phyloP scores from a whole-genome alignment of 2,329 filamentous ascomycete species.

The Exophiala phaeomuriformis region DNA sequence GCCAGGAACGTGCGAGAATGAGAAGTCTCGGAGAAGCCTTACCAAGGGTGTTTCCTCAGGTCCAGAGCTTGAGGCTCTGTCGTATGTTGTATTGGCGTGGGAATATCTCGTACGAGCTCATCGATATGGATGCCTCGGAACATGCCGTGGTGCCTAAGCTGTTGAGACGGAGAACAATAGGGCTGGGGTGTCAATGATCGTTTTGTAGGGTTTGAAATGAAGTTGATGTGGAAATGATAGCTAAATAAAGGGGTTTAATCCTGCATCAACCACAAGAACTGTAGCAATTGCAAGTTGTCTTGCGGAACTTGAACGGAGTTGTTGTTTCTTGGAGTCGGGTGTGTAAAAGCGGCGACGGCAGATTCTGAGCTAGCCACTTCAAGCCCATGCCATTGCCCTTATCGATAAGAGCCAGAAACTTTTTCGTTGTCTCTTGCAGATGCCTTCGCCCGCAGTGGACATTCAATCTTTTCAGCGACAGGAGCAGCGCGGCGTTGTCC shows the following conservation, averaged over 20 bases:
- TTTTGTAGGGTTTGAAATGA: no score
- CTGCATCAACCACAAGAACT: no score
- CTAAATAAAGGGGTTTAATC: no score
- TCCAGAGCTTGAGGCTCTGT: neutral
- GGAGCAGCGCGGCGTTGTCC: neutral
- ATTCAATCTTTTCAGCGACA: neutral
- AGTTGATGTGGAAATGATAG: no score
- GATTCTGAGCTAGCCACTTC: neutral
- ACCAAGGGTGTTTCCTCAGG: neutral
- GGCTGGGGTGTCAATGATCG: no score
- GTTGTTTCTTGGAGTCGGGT: no score
- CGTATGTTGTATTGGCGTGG: neutral
- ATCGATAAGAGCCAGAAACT: slow-evolving; percentile 8
- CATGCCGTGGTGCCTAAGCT: neutral
- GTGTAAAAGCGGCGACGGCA: neutral
- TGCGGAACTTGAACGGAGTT: neutral
- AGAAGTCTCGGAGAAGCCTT: neutral
- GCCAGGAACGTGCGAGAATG: neutral
- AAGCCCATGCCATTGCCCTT: neutral
- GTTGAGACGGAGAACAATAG: neutral
- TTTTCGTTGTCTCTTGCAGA: neutral
- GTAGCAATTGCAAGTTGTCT: no score
- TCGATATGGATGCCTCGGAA: neutral
- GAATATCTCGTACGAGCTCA: neutral
- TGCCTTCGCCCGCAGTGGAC: neutral